Base-by-base conservation (phyloP, 331 rosid species). In the Prunus yedoensis region DNA sequence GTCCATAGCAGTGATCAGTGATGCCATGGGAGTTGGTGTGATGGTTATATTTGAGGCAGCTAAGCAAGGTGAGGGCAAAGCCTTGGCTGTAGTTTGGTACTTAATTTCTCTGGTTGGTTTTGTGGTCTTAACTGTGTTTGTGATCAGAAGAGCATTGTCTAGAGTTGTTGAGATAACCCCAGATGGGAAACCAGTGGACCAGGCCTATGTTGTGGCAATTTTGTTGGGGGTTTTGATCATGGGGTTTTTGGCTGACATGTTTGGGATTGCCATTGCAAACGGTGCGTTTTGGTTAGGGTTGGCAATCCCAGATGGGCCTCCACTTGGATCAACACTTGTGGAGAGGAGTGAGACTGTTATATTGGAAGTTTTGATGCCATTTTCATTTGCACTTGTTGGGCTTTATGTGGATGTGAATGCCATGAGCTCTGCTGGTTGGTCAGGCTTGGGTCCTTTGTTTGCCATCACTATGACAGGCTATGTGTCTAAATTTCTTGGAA, bases 251-350 rank as follows among this genome's bases (percentile, higher is more conserved):
- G 87, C 90, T 0, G 98, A 88, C 41, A 20, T 85, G 70, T 66
- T 75, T 8, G 98, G 98, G 4, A n/a, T 91, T 0, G 88, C 96
- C 0, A 78, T 93, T 54, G 84, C 63, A 4, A 86, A 81, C 71
- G 98, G 98, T 13, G 76, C 97, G 0, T 63, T 91, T 9, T 84
- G 91, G 93, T 28, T 93, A 59, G 98, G 97, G 18, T 12, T 91
- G 8, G 79, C 21, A 0, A 81, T 91, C 9, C 97, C 97, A 0
- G 92, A 91, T 59, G 96, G 97, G 10, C 98, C 97, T 18, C 86
- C 89, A 1, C 77, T 93, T 38, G 97, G 97, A 2, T 67, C 89
- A 6, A 70, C 88, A 0, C 21, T 93, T 0, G 86, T 87, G 7
- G 81, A 85, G 14, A 88, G 70, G 60, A 43, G 71, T 2, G 82